A percentile compares a stretch with the other conserved stretches of the same genome.
Conservation (phyloP, 345 rosid genomes). For the Eucalyptus dawsonii region DNA sequence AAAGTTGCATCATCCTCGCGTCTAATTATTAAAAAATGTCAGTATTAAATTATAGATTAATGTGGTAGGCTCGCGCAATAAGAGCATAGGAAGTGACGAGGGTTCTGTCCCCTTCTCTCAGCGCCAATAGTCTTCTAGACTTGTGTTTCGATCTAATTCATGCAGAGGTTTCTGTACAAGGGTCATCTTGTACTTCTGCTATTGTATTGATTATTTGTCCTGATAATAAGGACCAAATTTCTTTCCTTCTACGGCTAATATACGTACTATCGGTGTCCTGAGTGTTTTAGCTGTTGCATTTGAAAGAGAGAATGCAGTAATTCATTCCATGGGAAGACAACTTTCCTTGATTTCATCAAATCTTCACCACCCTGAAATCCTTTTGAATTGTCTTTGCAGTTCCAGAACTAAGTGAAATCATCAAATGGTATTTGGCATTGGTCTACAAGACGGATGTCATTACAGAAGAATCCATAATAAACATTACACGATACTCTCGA, state of each 20-base stretch:
- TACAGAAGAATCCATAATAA: neutral
- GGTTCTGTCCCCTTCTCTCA: neutral
- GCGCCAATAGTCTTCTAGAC: neutral
- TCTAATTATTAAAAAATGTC: neutral
- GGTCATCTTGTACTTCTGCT: neutral
- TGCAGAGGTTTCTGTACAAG: neutral
- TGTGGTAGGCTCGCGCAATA: neutral
- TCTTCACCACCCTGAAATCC: neutral
- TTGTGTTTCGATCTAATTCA: neutral
- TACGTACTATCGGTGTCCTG: neutral
- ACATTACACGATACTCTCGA: neutral
- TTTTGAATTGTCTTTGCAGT: neutral
- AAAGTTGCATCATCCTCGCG: neutral
- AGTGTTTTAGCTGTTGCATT: neutral
- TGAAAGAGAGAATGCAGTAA: neutral
- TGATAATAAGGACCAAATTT: neutral
- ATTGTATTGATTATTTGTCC: neutral
- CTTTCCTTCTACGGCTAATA: neutral
- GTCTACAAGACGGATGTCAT: neutral
- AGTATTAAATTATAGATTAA: neutral
- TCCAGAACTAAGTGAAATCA: neutral
- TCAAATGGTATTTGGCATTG: neutral
- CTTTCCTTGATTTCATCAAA: neutral
- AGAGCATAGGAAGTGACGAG: neutral
- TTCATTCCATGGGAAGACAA: neutral